Evolutionary conservation across 1,284 basidiomycete species (phyloP), one percentile per base, ranked within the genome.

Genomic region (Peniophora sp.): DNA sequence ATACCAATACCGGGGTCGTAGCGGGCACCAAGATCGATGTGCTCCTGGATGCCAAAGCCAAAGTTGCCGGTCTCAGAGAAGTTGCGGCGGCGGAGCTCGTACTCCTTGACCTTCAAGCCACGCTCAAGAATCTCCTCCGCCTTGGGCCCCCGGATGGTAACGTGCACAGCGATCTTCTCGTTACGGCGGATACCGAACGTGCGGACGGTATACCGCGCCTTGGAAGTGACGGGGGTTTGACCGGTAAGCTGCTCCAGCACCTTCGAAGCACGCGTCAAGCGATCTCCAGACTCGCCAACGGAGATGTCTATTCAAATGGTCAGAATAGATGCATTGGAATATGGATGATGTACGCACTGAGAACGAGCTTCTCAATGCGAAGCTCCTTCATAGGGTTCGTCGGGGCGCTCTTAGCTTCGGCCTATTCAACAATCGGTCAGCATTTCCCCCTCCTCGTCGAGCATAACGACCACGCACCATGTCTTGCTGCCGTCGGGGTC

Each of bases 111-210:
- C 78, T 98, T 99, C 69, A 99, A 81, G 50, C 94, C 96, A 67
- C 97, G 93, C 81, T 99, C 97, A 64, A 99, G 81, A 71, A 97
- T 98, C 75, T 99, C 96, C 83, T 99, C 96, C 50, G 96, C 96
- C 77, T 99, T 99, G 65, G 96, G 96, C 48, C 96, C 96, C 61
- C 96, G 93, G 76, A 99, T 97, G 68, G 96, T 99, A 68, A 99
- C 96, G 77, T 99, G 96, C 63, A 90, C 91, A 52, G 97, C 97
- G 68, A 99, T 99, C 85, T 99, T 98, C 78, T 99, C 97, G 82
- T 99, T 99, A 79, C 96, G 91, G 71, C 97, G 92, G 79, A 99
- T 99, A 71, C 92, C 90, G 78, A 99, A 99, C 53, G 92, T 92
- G 66, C 96, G 94, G 73, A 99, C 93, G 65, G 97, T 99, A 90